Percentiles rank a stretch among this genome's conserved stretches.
Conservation (phyloP, 2,329 filamentous ascomycete genomes). For the Chaetomium globosum region DNA sequence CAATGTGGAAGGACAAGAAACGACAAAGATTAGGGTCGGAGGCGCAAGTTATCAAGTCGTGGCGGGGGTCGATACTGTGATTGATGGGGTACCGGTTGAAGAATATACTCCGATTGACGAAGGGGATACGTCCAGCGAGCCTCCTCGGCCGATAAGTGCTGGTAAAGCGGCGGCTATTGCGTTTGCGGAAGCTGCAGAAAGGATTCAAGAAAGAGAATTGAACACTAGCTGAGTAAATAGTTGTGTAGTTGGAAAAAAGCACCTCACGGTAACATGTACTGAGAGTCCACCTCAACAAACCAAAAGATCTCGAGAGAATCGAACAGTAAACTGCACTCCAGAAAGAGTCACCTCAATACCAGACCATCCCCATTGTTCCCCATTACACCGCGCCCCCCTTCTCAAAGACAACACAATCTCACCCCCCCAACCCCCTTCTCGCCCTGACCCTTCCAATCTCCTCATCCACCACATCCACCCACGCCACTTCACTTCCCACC, state of each 20-base stretch:
- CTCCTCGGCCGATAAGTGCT: neutral
- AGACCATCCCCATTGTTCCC: neutral
- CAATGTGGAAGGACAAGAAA: neutral
- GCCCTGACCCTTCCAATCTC: conserved; percentile 4
- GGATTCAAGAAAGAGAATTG: neutral
- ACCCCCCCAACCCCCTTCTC: neutral
- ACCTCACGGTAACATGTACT: neutral
- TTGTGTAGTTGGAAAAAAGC: too few species aligned
- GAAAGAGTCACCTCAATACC: neutral
- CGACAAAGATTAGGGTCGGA: neutral
- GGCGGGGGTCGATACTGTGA: conserved; percentile 4
- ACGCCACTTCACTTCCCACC: conserved; percentile 24
- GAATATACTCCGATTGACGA: conserved; percentile 5
- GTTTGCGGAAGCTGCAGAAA: conserved; percentile 4
- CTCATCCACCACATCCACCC: conserved; percentile 18
- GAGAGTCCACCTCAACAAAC: neutral
- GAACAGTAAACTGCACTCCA: neutral
- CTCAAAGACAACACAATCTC: neutral
- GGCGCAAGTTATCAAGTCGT: conserved; percentile 4
- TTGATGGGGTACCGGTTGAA: neutral
- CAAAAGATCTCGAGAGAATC: neutral
- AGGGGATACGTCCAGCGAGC: neutral
- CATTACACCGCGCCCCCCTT: neutral
- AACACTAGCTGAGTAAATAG: neutral
- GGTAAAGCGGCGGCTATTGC: neutral